Percentiles rank a stretch among this genome's conserved stretches.
Conservation (phyloP, 163 green algal genomes). For the Scenedesmus sp. region DNA sequence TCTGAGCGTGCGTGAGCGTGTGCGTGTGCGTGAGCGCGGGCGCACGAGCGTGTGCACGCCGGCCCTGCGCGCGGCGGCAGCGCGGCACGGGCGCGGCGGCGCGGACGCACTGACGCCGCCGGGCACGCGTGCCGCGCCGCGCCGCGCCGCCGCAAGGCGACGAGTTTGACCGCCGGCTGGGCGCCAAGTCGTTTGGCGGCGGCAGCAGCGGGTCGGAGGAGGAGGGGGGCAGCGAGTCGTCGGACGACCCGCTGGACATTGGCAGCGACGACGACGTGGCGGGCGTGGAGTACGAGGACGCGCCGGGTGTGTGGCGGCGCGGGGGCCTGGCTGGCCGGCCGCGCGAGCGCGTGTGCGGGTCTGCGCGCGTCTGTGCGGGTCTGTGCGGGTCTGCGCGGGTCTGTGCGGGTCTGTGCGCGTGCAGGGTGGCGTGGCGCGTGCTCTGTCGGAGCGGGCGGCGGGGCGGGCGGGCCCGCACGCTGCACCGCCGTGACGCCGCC, state of each 20-base stretch:
- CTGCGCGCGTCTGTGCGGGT: background rate
- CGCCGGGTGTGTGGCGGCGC: background rate
- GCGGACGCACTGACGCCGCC: no score
- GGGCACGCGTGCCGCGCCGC: no score
- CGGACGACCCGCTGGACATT: background rate
- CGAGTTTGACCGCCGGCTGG: slow-evolving; percentile 24
- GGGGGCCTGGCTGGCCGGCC: background rate
- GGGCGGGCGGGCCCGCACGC: no score
- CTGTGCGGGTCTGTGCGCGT: background rate
- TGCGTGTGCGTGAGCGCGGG: no score
- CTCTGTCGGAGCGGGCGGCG: no score
- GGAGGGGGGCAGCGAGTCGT: background rate
- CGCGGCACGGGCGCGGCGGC: no score
- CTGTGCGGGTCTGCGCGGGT: background rate
- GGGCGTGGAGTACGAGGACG: slow-evolving; percentile 10
- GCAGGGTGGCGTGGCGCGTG: no score
- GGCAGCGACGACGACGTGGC: slow-evolving; percentile 24
- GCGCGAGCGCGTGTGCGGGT: background rate
- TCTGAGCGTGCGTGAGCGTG: no score
- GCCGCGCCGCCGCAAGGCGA: slow-evolving; percentile 35
- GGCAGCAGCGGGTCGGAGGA: slow-evolving; percentile 21
- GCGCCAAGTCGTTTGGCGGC: slow-evolving; percentile 37
- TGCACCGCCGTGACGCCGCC: no score
- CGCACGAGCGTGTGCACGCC: no score
- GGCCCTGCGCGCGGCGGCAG: no score